Evolutionary conservation across 768 basidiomycete genomes (phyloP).

Genomic region (Boletus vinaceobasis): DNA sequence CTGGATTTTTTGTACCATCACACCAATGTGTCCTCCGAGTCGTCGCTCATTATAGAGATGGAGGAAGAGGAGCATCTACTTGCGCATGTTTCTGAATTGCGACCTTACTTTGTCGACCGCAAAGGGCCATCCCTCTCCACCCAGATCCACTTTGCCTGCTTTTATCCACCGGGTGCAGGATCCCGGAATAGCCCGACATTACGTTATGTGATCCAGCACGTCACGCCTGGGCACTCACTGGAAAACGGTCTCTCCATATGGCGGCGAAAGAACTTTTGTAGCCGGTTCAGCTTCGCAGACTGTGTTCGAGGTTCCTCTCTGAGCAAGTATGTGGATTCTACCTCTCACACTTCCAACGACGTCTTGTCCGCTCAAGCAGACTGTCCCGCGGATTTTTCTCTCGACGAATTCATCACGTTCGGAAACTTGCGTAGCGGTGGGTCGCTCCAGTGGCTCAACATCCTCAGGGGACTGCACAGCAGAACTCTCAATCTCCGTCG

Average conservation of each 20-base stretch:
- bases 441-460: not conserved
- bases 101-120: not conserved
- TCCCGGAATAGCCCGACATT: not conserved
- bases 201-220: not conserved
- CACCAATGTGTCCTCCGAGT: too few species aligned
- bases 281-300: too few species aligned
- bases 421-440: not conserved
- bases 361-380: not conserved
- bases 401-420: not conserved
- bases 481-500: not conserved
- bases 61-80: not conserved
- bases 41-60: too few species aligned
- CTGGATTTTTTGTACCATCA: constrained; percentile 23
- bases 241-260: too few species aligned
- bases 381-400: not conserved
- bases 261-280: too few species aligned
- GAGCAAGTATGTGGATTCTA: constrained; percentile 4
- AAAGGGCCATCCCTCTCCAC: not conserved
- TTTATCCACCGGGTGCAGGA: not conserved
- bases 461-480: not conserved
- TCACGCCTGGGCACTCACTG: too few species aligned
- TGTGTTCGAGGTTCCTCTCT: constrained; percentile 13
- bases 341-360: not conserved
- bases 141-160: not conserved
- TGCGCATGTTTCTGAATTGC: constrained; percentile 26